Conservation (phyloP, 163 green algal species). For the Volvox carteri region DNA sequence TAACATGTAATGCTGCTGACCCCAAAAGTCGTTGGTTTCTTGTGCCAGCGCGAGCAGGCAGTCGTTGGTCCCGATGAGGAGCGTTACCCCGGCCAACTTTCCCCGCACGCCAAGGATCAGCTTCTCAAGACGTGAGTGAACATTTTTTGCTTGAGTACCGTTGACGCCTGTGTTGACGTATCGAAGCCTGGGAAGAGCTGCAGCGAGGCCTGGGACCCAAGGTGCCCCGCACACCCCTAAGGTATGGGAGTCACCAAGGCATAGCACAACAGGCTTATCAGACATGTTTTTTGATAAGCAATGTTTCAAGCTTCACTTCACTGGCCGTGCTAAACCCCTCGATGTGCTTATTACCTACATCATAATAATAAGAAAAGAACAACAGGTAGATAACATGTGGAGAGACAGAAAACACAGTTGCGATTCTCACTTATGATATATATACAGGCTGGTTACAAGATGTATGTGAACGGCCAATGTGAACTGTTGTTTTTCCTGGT, state of each 20-base stretch:
- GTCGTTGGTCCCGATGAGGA: constrained; percentile 40
- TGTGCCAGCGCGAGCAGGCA: neutral
- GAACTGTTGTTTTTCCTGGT: too few relatives aligned
- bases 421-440: too few relatives aligned
- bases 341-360: too few relatives aligned
- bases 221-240: neutral
- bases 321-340: too few relatives aligned
- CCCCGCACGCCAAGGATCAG: neutral
- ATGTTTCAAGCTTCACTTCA: too few relatives aligned
- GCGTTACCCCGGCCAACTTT: neutral
- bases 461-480: too few relatives aligned
- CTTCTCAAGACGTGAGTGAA: neutral
- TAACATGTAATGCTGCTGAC: neutral
- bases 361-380: too few relatives aligned
- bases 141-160: neutral
- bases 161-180: constrained; percentile 27
- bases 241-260: constrained; percentile 20
- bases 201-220: neutral
- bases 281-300: neutral
- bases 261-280: neutral
- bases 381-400: too few relatives aligned
- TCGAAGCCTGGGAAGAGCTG: neutral
- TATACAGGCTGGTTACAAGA: too few relatives aligned
- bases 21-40: neutral
- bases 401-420: too few relatives aligned